Conservation (phyloP, 805 yeast genomes). For the Millerozyma miso region DNA sequence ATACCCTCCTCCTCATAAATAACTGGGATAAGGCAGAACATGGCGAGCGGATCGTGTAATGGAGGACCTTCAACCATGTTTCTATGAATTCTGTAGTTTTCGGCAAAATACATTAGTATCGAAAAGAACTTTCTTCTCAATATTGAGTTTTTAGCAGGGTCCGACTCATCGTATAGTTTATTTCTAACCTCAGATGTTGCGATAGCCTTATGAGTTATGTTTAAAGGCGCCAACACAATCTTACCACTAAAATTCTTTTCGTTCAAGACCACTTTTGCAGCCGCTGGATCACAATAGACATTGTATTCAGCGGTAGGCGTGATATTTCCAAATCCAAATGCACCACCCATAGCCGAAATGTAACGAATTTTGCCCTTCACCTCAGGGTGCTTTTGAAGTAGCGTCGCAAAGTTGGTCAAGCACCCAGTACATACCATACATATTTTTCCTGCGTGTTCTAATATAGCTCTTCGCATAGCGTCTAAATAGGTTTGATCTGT, state of each 20-base stretch:
- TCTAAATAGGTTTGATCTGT: slow-evolving; percentile 25
- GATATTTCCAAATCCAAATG: slow-evolving; percentile 46
- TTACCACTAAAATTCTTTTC: slow-evolving; percentile 46
- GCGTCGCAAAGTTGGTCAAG: slow-evolving; percentile 62
- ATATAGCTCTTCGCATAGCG: slow-evolving; percentile 41
- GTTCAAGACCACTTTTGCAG: slow-evolving; percentile 55
- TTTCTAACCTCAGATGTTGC: slow-evolving; percentile 31
- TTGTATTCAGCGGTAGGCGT: slow-evolving; percentile 69
- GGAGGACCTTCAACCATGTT: slow-evolving; percentile 55
- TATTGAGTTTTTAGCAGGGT: slow-evolving; percentile 26
- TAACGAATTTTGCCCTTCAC: slow-evolving; percentile 44
- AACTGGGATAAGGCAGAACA: slow-evolving; percentile 53
- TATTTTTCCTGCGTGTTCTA: slow-evolving; percentile 42
- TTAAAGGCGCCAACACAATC: slow-evolving; percentile 58
- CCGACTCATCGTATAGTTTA: slow-evolving; percentile 26
- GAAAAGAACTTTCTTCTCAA: slow-evolving; percentile 36
- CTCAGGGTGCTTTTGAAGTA: slow-evolving; percentile 55
- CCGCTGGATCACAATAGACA: slow-evolving; percentile 69
- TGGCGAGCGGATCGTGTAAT: slow-evolving; percentile 76
- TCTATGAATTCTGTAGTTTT: slow-evolving; percentile 8
- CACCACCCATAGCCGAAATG: slow-evolving; percentile 78
- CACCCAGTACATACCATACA: slow-evolving; percentile 75
- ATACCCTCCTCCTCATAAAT: slow-evolving; percentile 15
- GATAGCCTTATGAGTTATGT: slow-evolving; percentile 63
- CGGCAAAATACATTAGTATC: slow-evolving; percentile 19